A percentile compares a stretch with the other conserved stretches of the same genome.
phyloP scores from a whole-genome alignment of 768 basidiomycete genomes.

The Lentinula sp. region DNA sequence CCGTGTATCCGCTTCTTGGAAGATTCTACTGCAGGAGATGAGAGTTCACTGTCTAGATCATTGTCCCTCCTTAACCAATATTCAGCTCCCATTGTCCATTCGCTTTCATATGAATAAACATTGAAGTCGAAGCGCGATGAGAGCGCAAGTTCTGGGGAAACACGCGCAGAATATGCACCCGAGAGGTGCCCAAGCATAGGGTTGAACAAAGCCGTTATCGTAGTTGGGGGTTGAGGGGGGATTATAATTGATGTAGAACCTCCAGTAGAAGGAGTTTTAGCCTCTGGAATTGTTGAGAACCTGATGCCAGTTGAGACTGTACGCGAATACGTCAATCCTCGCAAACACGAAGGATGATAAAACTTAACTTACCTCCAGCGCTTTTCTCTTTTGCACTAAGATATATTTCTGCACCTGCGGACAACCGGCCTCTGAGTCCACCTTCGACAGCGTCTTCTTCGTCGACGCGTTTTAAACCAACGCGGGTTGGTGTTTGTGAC shows the following conservation, averaged over 20 bases:
- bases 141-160: constrained; percentile 78
- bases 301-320: constrained; percentile 88
- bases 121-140: constrained; percentile 95
- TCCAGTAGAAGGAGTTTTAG: constrained; percentile 61
- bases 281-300: constrained; percentile 89
- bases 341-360: neutral
- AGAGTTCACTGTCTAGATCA: constrained; percentile 9
- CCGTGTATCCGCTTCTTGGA: constrained; percentile 49
- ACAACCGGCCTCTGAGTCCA: constrained; percentile 85
- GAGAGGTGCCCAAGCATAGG: constrained; percentile 95
- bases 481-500: constrained; percentile 16
- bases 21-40: constrained; percentile 4
- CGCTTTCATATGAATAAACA: constrained; percentile 93
- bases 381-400: constrained; percentile 90
- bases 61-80: constrained; percentile 80
- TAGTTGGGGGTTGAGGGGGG: constrained; percentile 81
- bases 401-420: constrained; percentile 90
- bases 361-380: constrained; percentile 77
- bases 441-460: constrained; percentile 93
- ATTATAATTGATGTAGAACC: constrained; percentile 31
- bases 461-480: constrained; percentile 76
- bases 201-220: constrained; percentile 91
- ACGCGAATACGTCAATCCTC: neutral
- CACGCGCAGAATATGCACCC: constrained; percentile 84
- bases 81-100: constrained; percentile 92